A percentile compares a stretch with the other conserved stretches of the same genome.
These are phyloP conservation scores for Alternaria brassicicola DNA, from an alignment of 2,329 filamentous ascomycete species.

Conservation along the genomic window DNA sequence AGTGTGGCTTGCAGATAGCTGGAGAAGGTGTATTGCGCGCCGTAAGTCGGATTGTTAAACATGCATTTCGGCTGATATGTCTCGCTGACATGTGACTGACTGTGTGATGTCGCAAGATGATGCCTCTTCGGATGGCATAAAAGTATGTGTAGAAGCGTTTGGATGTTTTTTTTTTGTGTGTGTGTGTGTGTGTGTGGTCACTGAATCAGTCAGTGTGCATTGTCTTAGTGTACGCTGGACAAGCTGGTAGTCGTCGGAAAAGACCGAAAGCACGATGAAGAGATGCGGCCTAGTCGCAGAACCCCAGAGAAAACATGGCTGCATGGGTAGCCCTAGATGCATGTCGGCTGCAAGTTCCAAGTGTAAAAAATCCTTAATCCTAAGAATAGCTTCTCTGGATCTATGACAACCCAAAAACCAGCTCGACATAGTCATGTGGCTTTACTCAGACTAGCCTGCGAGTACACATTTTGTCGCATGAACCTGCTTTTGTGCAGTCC, in stretches of 20 bases:
- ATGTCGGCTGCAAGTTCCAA: slow-evolving; percentile 17
- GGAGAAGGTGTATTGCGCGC: slow-evolving; percentile 18
- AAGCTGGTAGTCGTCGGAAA: not conserved
- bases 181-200: no score
- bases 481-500: slow-evolving; percentile 31
- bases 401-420: slow-evolving; percentile 26
- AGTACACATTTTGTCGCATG: slow-evolving; percentile 37
- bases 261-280: not conserved
- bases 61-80: slow-evolving; percentile 15
- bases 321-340: slow-evolving; percentile 5
- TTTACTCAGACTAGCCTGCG: slow-evolving; percentile 28
- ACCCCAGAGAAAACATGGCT: slow-evolving; percentile 4
- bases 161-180: not conserved
- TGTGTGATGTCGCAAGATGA: not conserved
- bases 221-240: not conserved
- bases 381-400: slow-evolving; percentile 36
- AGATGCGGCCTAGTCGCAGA: slow-evolving; percentile 16
- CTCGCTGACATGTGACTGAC: slow-evolving; percentile 1
- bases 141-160: not conserved
- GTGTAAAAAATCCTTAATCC: slow-evolving; percentile 42
- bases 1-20: slow-evolving; percentile 32
- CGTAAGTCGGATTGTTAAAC: slow-evolving; percentile 3
- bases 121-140: slow-evolving; percentile 11
- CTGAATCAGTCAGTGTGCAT: not conserved
- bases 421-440: slow-evolving; percentile 25